phyloP scores from a whole-genome alignment of 768 basidiomycete genomes.

The Butyriboletus loyo region DNA sequence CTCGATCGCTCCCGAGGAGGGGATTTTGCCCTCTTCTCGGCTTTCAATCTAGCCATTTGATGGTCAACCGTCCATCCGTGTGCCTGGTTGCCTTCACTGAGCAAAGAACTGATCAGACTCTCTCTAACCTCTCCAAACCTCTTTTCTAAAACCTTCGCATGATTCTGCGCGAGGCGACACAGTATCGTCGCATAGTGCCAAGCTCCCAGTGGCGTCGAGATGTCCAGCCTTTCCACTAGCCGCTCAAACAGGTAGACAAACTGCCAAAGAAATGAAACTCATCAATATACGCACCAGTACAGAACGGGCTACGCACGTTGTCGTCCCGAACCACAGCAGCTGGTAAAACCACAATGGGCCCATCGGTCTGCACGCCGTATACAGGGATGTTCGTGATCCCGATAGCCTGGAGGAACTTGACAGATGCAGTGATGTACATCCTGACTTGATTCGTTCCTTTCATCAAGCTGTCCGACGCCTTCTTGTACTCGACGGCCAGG shows the following conservation, averaged over 20 bases:
- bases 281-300: too few relatives aligned
- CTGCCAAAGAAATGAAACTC: background rate
- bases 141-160: background rate
- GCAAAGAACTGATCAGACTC: background rate
- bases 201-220: slow-evolving; percentile 5
- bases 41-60: background rate
- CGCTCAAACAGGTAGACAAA: slow-evolving; percentile 5
- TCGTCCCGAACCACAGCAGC: slow-evolving; percentile 2
- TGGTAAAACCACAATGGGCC: background rate
- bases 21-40: background rate
- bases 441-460: slow-evolving; percentile 3
- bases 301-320: background rate
- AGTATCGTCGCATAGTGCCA: slow-evolving; percentile 10
- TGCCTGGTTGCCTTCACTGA: background rate
- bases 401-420: slow-evolving; percentile 4
- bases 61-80: slow-evolving; percentile 4
- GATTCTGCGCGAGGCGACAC: slow-evolving; percentile 4
- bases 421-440: slow-evolving; percentile 7
- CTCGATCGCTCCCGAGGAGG: too few relatives aligned
- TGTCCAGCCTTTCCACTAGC: slow-evolving; percentile 1
- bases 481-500: slow-evolving; percentile 5
- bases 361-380: slow-evolving; percentile 9
- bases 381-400: slow-evolving; percentile 2
- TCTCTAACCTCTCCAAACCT: background rate
- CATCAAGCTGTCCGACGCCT: background rate